These are phyloP conservation scores for Pythium aphanidermatum DNA, from an alignment of 352 stramenopile genomes.

Conservation along the genomic window DNA sequence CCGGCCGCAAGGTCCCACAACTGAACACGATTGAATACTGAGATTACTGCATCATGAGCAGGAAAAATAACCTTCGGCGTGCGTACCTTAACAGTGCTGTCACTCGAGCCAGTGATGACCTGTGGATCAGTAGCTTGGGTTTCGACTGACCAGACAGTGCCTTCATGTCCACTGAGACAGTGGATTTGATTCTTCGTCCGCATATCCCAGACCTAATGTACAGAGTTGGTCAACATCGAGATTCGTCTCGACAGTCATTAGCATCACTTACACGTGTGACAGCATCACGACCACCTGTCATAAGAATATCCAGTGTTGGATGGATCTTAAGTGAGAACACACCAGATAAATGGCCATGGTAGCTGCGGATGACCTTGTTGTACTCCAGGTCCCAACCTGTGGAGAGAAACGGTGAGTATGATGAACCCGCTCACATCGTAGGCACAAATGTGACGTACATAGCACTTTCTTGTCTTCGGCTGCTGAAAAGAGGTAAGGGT, in stretches of 20 bases:
- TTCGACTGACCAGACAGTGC: slow-evolving; percentile 94
- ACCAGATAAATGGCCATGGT: slow-evolving; percentile 99
- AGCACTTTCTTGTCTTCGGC: slow-evolving; percentile 99
- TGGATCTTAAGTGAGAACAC: slow-evolving; percentile 98
- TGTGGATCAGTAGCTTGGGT: slow-evolving; percentile 96
- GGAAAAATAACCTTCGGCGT: neutral
- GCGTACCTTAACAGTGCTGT: slow-evolving; percentile 92
- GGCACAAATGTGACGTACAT: slow-evolving; percentile 30
- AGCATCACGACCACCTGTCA: slow-evolving; percentile 94
- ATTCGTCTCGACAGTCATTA: too few relatives aligned
- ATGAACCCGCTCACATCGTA: neutral
- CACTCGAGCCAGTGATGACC: slow-evolving; percentile 89
- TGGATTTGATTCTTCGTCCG: slow-evolving; percentile 98
- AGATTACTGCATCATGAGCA: neutral
- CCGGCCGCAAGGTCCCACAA: slow-evolving; percentile 98
- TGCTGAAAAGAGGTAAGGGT: slow-evolving; percentile 98
- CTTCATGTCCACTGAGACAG: slow-evolving; percentile 94
- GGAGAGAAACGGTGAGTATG: neutral
- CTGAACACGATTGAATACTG: slow-evolving; percentile 20
- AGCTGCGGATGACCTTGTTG: slow-evolving; percentile 99
- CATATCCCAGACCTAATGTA: slow-evolving; percentile 96
- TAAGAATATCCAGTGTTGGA: slow-evolving; percentile 97
- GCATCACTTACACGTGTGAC: slow-evolving; percentile 71
- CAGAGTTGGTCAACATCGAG: neutral
- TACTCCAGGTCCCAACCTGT: slow-evolving; percentile 98